Conservation (phyloP, 257 asterid genomes). For the Scutellaria barbata region DNA sequence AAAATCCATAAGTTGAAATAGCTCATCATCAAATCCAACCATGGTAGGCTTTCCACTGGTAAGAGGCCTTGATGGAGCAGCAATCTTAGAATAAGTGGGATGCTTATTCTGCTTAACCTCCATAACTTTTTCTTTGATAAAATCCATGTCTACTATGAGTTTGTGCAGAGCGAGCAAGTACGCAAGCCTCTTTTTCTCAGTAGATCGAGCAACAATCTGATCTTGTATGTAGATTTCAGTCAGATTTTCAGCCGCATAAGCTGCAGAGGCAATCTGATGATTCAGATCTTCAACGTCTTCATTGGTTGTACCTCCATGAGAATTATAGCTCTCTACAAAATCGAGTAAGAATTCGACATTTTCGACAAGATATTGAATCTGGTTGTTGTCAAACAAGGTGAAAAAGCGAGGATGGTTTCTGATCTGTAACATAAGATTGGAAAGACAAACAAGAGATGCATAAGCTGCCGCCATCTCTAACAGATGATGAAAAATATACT, state of each 20-base stretch:
- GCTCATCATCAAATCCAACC: slow-evolving; percentile 3
- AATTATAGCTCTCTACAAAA: not conserved
- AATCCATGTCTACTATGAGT: not conserved
- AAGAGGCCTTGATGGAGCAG: slow-evolving; percentile 1
- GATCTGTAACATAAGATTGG: not conserved
- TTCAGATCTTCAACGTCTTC: slow-evolving; percentile 13
- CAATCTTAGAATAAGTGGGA: not conserved
- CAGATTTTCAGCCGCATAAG: slow-evolving; percentile 10
- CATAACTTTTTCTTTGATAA: not conserved
- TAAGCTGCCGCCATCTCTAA: slow-evolving; percentile 17
- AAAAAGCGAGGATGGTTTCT: not conserved
- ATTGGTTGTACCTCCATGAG: slow-evolving; percentile 4
- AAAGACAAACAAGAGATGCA: slow-evolving; percentile 2
- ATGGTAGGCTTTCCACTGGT: not conserved
- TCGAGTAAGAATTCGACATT: slow-evolving; percentile 3
- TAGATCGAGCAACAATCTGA: not conserved
- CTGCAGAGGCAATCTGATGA: slow-evolving; percentile 4
- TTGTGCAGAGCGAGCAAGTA: not conserved
- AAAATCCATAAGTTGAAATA: not conserved
- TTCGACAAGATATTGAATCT: not conserved
- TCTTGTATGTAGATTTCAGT: slow-evolving; percentile 22
- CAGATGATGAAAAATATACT: too few species aligned
- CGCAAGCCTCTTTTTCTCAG: not conserved
- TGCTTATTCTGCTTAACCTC: not conserved
- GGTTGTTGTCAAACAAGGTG: not conserved